phyloP scores from a whole-genome alignment of 139 green algal genomes.

The Coccomyxa sp. region DNA sequence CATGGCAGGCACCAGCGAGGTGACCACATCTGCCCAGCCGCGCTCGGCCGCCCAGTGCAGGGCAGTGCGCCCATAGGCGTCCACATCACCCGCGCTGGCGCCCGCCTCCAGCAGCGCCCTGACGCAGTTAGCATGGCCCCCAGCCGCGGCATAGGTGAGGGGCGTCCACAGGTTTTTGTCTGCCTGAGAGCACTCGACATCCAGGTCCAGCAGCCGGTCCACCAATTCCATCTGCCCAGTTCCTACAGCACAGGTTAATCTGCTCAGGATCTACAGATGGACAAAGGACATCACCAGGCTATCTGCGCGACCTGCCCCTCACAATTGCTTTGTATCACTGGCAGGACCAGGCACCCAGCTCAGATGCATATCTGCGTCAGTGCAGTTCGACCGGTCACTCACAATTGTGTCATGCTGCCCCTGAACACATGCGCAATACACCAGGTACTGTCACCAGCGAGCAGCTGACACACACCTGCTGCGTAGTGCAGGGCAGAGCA shows the following conservation, averaged over 20 bases:
- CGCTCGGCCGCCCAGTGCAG: slow-evolving; percentile 41
- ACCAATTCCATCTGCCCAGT: slow-evolving; percentile 11
- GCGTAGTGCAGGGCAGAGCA: slow-evolving; percentile 39
- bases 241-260: slow-evolving; percentile 1
- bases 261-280: background rate
- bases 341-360: too few species aligned
- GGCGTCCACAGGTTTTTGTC: slow-evolving; percentile 17
- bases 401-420: too few species aligned
- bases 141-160: slow-evolving; percentile 23
- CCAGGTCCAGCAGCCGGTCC: slow-evolving; percentile 14
- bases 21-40: slow-evolving; percentile 21
- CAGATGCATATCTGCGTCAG: too few species aligned
- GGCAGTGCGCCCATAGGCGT: slow-evolving; percentile 9
- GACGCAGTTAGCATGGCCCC: background rate
- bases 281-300: too few species aligned
- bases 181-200: background rate
- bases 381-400: too few species aligned
- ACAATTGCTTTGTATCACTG: too few species aligned
- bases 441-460: too few species aligned
- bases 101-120: slow-evolving; percentile 24
- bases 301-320: too few species aligned
- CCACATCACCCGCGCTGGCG: slow-evolving; percentile 12
- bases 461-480: too few species aligned
- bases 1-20: slow-evolving; percentile 17
- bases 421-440: too few species aligned